Base-by-base conservation (phyloP, 1,284 basidiomycete species). In the Singerocomus inundabilis region DNA sequence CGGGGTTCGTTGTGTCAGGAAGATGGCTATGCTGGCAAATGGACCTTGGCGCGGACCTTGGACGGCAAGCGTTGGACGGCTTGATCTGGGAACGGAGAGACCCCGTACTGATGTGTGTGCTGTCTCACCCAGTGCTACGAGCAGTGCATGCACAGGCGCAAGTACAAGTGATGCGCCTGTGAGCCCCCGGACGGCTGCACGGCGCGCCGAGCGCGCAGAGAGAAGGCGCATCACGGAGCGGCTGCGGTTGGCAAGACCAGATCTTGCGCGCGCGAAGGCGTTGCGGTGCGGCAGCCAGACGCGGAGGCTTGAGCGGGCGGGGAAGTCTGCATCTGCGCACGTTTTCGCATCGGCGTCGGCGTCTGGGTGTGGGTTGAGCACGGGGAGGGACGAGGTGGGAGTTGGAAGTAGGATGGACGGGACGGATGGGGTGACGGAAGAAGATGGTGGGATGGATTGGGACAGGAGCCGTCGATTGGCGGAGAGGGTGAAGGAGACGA, bases 191-290 rank as follows among this genome's bases (percentile, higher is more conserved):
- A 64, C 46, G 6, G 59, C 54, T 15, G 47, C 52, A 30, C 58
- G 56, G 11, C 57, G 54, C 12, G 53, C 51, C 1, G 46, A 55
- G 40, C 59, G 61, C 4, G 57, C 57, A 5, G 50, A 62, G 31
- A 58, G 57, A 16, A 57, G 34, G 21, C 53, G 41, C 18, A 61
- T 67, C 35, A 67, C 61, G 6, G 62, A 68, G 33, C 64, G 53
- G 44, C 42, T 72, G 37, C 55, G 58, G 11, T 50, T 54, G 2
- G 69, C 67, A 18, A 54, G 66, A 32, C 68, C 70, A 1, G 62
- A 70, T 45, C 54, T 66, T 6, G 43, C 50, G 15, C 44, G 45
- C 10, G 39, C 31, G 5, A 48, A 37, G 16, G 26, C 21, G 4
- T 43, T 46, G 11, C 53, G 26, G 42, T 13, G 6, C 4, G 33